Percentiles rank a stretch among this genome's conserved stretches.
Evolutionary conservation across 805 yeast genomes (phyloP).

Genomic region (Isabelozyma pseudorhagii): DNA sequence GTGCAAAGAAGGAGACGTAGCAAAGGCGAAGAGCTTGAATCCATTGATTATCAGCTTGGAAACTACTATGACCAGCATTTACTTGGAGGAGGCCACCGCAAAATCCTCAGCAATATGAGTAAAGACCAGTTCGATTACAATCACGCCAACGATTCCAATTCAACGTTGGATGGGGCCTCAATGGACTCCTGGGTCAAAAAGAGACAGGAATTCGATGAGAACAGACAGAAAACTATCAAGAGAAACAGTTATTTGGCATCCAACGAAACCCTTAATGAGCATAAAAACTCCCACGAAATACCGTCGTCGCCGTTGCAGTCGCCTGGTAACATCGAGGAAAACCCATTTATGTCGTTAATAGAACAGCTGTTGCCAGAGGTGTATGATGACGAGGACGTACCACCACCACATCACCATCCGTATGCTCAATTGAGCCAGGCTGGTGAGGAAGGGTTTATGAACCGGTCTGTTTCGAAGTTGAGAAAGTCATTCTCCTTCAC

Average conservation of each 20-base stretch:
- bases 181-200: conserved; percentile 53
- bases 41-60: conserved; percentile 28
- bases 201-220: conserved; percentile 42
- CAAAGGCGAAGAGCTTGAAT: conserved; percentile 15
- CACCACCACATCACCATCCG: not conserved
- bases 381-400: not conserved
- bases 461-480: conserved; percentile 15
- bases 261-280: conserved; percentile 19
- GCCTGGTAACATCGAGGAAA: not conserved
- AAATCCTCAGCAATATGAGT: not conserved
- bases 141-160: conserved; percentile 24
- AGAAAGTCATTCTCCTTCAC: conserved; percentile 21
- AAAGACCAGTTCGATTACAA: not conserved
- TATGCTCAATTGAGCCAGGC: not conserved
- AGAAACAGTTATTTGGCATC: conserved; percentile 28
- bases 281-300: not conserved
- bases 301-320: not conserved
- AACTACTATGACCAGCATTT: conserved; percentile 18
- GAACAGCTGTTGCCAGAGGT: not conserved
- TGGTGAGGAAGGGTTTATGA: not conserved
- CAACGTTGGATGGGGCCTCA: conserved; percentile 45
- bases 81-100: not conserved
- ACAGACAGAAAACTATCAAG: conserved; percentile 9
- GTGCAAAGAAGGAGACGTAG: conserved; percentile 17
- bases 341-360: not conserved